These are phyloP conservation scores for Asterochloris sp. DNA, from an alignment of 139 green algal genomes.

Conservation along the genomic window DNA sequence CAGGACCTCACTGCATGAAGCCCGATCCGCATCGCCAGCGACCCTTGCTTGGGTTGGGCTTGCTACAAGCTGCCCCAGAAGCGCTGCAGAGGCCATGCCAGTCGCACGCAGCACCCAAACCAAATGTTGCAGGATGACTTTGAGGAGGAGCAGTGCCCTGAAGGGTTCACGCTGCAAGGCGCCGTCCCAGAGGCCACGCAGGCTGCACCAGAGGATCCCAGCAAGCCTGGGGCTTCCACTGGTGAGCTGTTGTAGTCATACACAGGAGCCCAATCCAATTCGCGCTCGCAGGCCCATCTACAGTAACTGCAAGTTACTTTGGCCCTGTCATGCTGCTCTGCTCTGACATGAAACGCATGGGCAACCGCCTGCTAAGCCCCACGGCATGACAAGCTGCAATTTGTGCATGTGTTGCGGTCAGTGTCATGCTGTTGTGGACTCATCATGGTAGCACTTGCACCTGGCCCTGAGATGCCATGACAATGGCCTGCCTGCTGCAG, in stretches of 20 bases:
- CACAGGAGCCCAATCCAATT: not conserved
- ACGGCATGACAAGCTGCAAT: not conserved
- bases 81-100: not conserved
- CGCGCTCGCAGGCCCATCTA: not conserved
- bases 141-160: slow-evolving; percentile 53
- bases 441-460: not conserved
- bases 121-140: slow-evolving; percentile 40
- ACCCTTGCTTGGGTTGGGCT: not conserved
- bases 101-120: too few species aligned
- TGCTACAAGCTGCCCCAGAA: too few species aligned
- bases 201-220: not conserved
- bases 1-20: not conserved
- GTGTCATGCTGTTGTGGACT: not conserved
- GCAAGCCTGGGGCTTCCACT: not conserved
- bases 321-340: not conserved
- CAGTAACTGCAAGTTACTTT: not conserved
- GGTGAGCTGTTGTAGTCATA: not conserved
- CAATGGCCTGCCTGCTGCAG: not conserved
- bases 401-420: too few species aligned
- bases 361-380: not conserved
- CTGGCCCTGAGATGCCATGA: not conserved
- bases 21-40: not conserved
- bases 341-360: not conserved
- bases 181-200: slow-evolving; percentile 15
- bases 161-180: slow-evolving; percentile 57